phyloP scores from a whole-genome alignment of 1,139 yeast genomes.

The Eremothecium cymbalariae region DNA sequence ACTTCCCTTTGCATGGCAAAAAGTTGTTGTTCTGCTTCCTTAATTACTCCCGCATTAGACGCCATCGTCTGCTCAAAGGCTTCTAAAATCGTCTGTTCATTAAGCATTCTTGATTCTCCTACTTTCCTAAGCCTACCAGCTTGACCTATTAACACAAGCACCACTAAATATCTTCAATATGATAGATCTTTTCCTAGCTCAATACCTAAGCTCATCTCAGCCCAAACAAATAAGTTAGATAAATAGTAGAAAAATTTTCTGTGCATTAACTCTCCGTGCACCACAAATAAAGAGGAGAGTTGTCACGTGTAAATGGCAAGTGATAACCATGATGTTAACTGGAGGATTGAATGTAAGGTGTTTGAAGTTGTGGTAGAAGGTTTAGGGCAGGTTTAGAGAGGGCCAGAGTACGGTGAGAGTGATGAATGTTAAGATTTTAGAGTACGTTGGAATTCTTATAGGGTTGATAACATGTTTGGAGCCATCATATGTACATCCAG shows the following conservation, averaged over 20 bases:
- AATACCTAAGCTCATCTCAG: background rate
- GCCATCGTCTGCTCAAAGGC: constrained; percentile 78
- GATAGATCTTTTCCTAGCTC: too few relatives aligned
- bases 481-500: constrained; percentile 90
- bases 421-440: constrained; percentile 9
- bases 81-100: constrained; percentile 55
- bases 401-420: too few relatives aligned
- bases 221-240: background rate
- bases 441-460: constrained; percentile 20
- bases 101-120: constrained; percentile 36
- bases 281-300: background rate
- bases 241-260: background rate
- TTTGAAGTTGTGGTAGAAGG: too few relatives aligned
- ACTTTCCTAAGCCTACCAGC: too few relatives aligned
- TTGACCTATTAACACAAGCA: too few relatives aligned
- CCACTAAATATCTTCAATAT: too few relatives aligned
- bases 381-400: too few relatives aligned
- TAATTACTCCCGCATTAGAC: constrained; percentile 55
- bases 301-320: background rate
- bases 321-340: too few relatives aligned
- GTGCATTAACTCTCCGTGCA: background rate
- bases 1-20: constrained; percentile 45
- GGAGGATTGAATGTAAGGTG: too few relatives aligned
- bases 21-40: constrained; percentile 62
- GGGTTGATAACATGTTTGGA: constrained; percentile 59